phyloP scores from a whole-genome alignment of 129 eudicot species.

The Helianthus tuberosus region DNA sequence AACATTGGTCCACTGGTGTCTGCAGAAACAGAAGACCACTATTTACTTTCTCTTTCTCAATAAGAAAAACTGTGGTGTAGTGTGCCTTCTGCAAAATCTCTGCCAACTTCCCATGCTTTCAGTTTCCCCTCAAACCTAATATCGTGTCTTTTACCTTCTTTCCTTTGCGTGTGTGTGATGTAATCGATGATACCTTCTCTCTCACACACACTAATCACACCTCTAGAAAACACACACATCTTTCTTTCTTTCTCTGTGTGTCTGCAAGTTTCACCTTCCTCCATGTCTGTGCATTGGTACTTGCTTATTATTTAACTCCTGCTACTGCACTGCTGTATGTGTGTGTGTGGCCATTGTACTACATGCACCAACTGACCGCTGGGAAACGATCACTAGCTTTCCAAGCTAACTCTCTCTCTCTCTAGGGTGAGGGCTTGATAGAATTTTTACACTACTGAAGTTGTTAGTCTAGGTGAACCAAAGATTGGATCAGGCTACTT shows the following conservation, averaged over 20 bases:
- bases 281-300: conserved; percentile 47
- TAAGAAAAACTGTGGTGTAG: conserved; percentile 34
- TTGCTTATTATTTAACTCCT: conserved; percentile 30
- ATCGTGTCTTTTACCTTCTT: conserved; percentile 32
- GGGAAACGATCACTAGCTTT: conserved; percentile 20
- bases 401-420: conserved; percentile 30
- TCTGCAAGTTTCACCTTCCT: conserved; percentile 34
- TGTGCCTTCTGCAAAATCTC: conserved; percentile 40
- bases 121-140: conserved; percentile 28
- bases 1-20: conserved; percentile 37
- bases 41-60: conserved; percentile 42
- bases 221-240: conserved; percentile 17
- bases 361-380: conserved; percentile 27
- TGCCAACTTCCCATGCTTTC: conserved; percentile 41
- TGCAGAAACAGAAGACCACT: conserved; percentile 31
- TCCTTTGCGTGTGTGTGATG: conserved; percentile 20
- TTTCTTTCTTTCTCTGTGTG: neutral
- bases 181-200: conserved; percentile 13
- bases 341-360: conserved; percentile 34
- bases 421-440: neutral
- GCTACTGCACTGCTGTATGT: conserved; percentile 14
- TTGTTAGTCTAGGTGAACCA: too few species aligned
- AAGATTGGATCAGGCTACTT: too few species aligned
- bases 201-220: conserved; percentile 13
- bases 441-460: too few species aligned